phyloP scores from a whole-genome alignment of 352 stramenopile genomes.

The Aphanomyces astaci region DNA sequence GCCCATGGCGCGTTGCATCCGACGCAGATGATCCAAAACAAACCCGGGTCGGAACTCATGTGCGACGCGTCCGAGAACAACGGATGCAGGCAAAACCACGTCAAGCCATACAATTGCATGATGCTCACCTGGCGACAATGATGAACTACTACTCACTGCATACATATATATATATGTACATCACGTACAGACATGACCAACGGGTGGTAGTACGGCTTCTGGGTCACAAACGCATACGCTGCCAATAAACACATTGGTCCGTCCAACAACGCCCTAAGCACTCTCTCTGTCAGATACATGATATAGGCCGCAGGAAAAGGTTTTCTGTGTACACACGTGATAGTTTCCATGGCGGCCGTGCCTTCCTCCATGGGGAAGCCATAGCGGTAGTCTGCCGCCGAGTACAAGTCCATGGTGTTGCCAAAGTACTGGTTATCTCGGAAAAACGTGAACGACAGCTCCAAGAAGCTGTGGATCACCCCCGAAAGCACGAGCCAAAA shows the following conservation, averaged over 20 bases:
- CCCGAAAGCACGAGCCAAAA: slow-evolving; percentile 17
- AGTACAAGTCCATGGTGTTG: slow-evolving; percentile 18
- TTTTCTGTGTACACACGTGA: slow-evolving; percentile 7
- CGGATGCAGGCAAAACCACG: slow-evolving; percentile 18
- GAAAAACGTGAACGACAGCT: slow-evolving; percentile 19
- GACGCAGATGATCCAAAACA: slow-evolving; percentile 20
- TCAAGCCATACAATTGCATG: slow-evolving; percentile 21
- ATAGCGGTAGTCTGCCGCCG: slow-evolving; percentile 17
- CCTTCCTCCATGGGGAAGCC: slow-evolving; percentile 20
- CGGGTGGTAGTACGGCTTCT: slow-evolving; percentile 17
- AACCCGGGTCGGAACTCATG: slow-evolving; percentile 4
- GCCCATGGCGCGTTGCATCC: slow-evolving; percentile 6
- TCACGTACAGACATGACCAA: slow-evolving; percentile 4
- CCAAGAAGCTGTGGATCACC: slow-evolving; percentile 18
- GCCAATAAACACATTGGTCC: slow-evolving; percentile 14
- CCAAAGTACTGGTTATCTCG: slow-evolving; percentile 21
- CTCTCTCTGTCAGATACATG: not conserved
- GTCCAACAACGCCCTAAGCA: slow-evolving; percentile 14
- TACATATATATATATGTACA: no score
- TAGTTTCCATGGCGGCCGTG: slow-evolving; percentile 18
- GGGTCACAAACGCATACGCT: slow-evolving; percentile 13
- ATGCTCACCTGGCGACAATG: slow-evolving; percentile 7
- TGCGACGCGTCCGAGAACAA: slow-evolving; percentile 17
- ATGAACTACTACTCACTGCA: no score
- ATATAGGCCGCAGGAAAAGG: no score